These are phyloP conservation scores for Nigrograna mackinnonii DNA, from an alignment of 2,329 filamentous ascomycete genomes.

Conservation along the genomic window DNA sequence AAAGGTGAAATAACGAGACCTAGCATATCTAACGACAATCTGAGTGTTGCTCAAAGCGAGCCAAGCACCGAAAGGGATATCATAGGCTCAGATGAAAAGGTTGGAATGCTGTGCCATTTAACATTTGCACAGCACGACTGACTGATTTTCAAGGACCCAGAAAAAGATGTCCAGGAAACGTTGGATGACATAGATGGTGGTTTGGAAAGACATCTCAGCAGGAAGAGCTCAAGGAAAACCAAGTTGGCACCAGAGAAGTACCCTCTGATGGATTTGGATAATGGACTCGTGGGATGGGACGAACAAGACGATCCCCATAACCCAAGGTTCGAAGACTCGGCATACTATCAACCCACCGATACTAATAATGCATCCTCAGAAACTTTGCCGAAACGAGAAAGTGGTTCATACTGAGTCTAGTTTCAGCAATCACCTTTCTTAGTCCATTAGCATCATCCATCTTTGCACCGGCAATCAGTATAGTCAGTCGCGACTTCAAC, in stretches of 20 bases:
- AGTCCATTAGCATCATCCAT: slow-evolving; percentile 41
- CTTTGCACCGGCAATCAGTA: slow-evolving; percentile 35
- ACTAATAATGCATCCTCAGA: slow-evolving; percentile 8
- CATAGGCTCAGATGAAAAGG: background rate
- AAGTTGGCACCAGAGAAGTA: slow-evolving; percentile 30
- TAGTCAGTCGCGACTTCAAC: slow-evolving; percentile 33
- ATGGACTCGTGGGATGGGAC: slow-evolving; percentile 41
- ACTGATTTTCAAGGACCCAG: too few species aligned
- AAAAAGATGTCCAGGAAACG: too few species aligned
- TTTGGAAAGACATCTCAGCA: slow-evolving; percentile 33
- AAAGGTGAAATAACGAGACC: slow-evolving; percentile 5
- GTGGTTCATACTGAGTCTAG: slow-evolving; percentile 27
- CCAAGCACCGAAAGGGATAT: background rate
- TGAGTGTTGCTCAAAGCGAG: background rate
- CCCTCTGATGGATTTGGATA: slow-evolving; percentile 31
- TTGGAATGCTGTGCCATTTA: too few species aligned
- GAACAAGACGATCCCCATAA: slow-evolving; percentile 35
- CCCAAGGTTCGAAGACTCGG: slow-evolving; percentile 20
- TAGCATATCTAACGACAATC: slow-evolving; percentile 1
- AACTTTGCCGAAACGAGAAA: slow-evolving; percentile 33
- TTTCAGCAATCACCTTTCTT: slow-evolving; percentile 36
- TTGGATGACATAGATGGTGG: slow-evolving; percentile 21
- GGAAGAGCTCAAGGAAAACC: slow-evolving; percentile 31
- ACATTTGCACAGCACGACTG: too few species aligned
- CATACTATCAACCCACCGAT: background rate